Percentiles rank a stretch among this genome's conserved stretches.
Evolutionary conservation across 257 asterid species (phyloP).

Genomic region (Solanum bukasovii): DNA sequence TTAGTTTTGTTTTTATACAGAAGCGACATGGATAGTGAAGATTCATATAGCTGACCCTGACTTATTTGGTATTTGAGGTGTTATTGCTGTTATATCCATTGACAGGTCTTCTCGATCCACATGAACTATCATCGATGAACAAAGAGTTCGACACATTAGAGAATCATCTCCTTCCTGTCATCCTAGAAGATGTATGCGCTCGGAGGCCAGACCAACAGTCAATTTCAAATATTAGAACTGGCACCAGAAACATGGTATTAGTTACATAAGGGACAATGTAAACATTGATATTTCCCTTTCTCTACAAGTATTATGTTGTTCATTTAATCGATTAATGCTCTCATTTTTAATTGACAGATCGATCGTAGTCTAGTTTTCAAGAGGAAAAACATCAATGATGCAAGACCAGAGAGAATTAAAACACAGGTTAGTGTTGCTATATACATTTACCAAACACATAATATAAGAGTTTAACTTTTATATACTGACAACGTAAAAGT

Average conservation of each 20-base stretch:
- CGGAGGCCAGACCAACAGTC: constrained; percentile 15
- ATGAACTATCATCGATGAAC: constrained; percentile 45
- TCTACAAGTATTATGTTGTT: neutral
- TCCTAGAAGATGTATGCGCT: constrained; percentile 11
- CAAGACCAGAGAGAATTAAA: constrained; percentile 14
- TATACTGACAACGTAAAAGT: too few species aligned
- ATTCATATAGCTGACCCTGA: neutral
- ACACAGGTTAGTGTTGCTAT: constrained; percentile 10
- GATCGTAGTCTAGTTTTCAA: neutral
- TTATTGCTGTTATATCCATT: neutral
- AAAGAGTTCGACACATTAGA: constrained; percentile 22
- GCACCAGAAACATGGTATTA: constrained; percentile 20
- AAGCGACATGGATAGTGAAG: neutral
- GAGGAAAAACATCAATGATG: constrained; percentile 7
- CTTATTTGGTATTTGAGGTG: neutral
- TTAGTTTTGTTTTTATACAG: neutral
- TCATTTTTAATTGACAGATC: constrained; percentile 5
- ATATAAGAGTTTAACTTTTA: too few species aligned
- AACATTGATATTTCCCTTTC: neutral
- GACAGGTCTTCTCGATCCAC: constrained; percentile 54
- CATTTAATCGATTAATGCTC: neutral
- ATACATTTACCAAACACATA: too few species aligned
- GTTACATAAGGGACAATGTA: neutral
- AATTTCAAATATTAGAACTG: neutral
- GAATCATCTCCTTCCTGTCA: constrained; percentile 4